A percentile compares a stretch with the other conserved stretches of the same genome.
These are phyloP conservation scores for Guyanaporus albipodus DNA, from an alignment of 768 basidiomycete species.

Conservation along the genomic window DNA sequence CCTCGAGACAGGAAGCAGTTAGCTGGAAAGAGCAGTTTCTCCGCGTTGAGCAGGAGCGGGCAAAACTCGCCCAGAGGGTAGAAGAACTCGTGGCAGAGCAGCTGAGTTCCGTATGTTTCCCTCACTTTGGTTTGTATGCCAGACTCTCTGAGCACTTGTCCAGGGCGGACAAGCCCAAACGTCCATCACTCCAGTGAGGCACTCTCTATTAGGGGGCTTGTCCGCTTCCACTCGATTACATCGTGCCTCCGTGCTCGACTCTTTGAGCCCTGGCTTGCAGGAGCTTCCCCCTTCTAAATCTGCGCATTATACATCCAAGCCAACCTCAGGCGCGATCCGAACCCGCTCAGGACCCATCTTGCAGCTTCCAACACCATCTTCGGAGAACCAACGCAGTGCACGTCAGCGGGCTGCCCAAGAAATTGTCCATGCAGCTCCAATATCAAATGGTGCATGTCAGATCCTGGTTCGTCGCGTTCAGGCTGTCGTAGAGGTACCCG, in stretches of 20 bases:
- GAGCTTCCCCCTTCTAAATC: conserved; percentile 32
- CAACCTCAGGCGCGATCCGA: conserved; percentile 5
- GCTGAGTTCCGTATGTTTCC: conserved; percentile 37
- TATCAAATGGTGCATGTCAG: conserved; percentile 17
- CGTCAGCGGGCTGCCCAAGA: conserved; percentile 20
- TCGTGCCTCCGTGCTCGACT: conserved; percentile 12
- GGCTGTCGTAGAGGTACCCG: conserved; percentile 51
- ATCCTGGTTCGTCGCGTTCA: conserved; percentile 59
- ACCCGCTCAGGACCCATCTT: conserved; percentile 6
- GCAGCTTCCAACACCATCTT: conserved; percentile 31
- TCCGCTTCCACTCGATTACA: conserved; percentile 28
- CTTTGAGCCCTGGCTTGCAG: conserved; percentile 27
- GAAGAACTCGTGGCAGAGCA: conserved; percentile 57
- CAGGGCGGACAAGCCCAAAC: conserved; percentile 15
- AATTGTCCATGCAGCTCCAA: conserved; percentile 4
- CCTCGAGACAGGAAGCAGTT: conserved; percentile 45
- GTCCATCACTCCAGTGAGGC: conserved; percentile 19
- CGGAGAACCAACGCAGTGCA: conserved; percentile 26
- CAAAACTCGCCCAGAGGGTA: conserved; percentile 49
- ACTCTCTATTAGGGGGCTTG: conserved; percentile 23
- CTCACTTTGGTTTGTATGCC: background rate
- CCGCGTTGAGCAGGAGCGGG: conserved; percentile 67
- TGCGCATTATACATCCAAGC: conserved; percentile 27
- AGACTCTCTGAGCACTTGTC: background rate
- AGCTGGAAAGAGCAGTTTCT: conserved; percentile 82